These are phyloP conservation scores for Tolypocladium inflatum DNA, from an alignment of 2,329 filamentous ascomycete species.

Conservation along the genomic window DNA sequence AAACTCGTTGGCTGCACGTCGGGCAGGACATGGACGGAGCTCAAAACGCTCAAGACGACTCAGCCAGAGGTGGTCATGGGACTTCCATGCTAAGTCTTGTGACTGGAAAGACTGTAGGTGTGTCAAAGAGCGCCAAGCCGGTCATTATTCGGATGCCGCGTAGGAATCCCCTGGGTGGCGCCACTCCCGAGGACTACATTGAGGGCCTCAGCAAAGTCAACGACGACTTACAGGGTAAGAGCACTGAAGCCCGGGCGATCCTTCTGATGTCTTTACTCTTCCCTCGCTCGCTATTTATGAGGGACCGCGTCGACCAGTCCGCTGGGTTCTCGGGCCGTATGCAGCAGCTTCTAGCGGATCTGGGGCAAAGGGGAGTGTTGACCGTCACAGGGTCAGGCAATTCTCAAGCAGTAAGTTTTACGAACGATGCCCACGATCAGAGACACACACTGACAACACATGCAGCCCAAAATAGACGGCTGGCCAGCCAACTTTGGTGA, in stretches of 20 bases:
- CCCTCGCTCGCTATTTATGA: neutral
- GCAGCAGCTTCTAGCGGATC: neutral
- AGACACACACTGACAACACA: neutral
- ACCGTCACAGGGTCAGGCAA: neutral
- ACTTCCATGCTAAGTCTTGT: neutral
- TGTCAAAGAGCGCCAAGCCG: neutral
- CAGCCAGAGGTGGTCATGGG: neutral
- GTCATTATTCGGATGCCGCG: neutral
- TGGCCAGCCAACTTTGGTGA: neutral
- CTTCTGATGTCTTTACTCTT: neutral
- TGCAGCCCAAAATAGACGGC: neutral
- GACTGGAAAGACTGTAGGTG: neutral
- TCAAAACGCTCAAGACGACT: neutral
- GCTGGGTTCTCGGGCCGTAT: neutral
- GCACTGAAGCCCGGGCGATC: neutral
- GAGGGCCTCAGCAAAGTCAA: neutral
- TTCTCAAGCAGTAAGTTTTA: too few species aligned
- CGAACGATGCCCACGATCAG: too few species aligned
- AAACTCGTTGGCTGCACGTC: neutral
- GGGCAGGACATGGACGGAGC: neutral
- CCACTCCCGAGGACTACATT: neutral
- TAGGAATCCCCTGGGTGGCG: fast-evolving
- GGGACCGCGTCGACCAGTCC: neutral
- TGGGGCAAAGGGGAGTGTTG: neutral
- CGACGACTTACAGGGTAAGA: neutral